Evolutionary conservation across 331 rosid species (phyloP), one percentile per base, ranked within the genome.

Genomic region (Malus hybrid): DNA sequence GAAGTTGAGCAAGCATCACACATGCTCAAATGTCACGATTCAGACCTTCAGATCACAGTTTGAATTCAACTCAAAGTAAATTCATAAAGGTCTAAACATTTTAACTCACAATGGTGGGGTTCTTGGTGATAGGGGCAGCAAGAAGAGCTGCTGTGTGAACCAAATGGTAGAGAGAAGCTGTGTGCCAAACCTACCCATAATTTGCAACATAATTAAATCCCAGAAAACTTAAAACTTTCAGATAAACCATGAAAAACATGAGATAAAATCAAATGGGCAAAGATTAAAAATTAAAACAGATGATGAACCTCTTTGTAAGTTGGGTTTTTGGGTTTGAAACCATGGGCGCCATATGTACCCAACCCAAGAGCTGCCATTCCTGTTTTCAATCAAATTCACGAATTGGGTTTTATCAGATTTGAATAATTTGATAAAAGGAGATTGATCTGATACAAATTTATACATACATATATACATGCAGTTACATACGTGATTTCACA

Each of bases 81-180:
- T 16, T 19, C 36, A 76, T 18, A 39, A 73, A 54, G 6, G 18
- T 44, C 18, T 65, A 36, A 60, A 39, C 57, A 10, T 72, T 72
- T 57, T 3, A 80, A 83, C 96, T 85, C 75, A 95, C 99, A 83
- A 88, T 57, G 76, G 79, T 83, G 76, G 99, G 97, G 76, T 79
- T 28, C 67, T 88, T 89, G 4, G 91, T 85, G 20, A 81, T 44
- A 24, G 97, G 99, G 72, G 96, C 89, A 34, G 89, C 88, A 69
- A 94, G 79, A 79, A 94, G 84, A 74, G 99, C 97, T 0, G 90
- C 92, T 0, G 97, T 88, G 77, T 92, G 99, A 78, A 92, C 92
- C 90, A 94, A 86, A 83, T 92, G 99, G 84, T 94, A 94, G 62
- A 92, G 90, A 56, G 99, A 86, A 1, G 97, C 99, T 1, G 99